Percentiles rank a stretch among this genome's conserved stretches.
Evolutionary conservation across 1,284 basidiomycete species (phyloP).

Genomic region (Ceratobasidium theobromae): DNA sequence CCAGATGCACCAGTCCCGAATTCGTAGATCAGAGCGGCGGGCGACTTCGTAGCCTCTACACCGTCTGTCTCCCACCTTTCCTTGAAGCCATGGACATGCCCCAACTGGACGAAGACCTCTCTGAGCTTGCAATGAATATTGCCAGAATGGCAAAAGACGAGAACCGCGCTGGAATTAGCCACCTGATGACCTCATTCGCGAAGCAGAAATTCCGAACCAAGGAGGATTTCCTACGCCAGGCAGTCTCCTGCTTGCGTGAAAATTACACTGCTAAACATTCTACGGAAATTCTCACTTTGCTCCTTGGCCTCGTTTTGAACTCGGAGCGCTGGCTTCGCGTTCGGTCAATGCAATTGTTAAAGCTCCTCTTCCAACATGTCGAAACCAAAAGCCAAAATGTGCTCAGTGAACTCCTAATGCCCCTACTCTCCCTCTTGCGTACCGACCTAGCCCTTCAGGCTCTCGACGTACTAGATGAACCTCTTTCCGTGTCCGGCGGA

Average conservation of each 20-base stretch:
- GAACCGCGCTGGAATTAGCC: conserved; percentile 72
- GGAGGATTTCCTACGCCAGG: conserved; percentile 92
- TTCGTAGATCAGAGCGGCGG: conserved; percentile 74
- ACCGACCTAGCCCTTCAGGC: conserved; percentile 84
- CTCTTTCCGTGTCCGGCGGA: conserved; percentile 76
- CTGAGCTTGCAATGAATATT: conserved; percentile 75
- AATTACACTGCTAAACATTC: conserved; percentile 54
- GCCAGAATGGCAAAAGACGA: conserved; percentile 71
- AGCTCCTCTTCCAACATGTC: conserved; percentile 83
- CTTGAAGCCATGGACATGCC: conserved; percentile 75
- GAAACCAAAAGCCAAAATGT: conserved; percentile 76
- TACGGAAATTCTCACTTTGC: conserved; percentile 76
- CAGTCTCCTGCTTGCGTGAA: conserved; percentile 79
- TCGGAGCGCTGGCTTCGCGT: conserved; percentile 79
- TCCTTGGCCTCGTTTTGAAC: conserved; percentile 87
- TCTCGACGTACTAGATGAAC: conserved; percentile 89
- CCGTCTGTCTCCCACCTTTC: conserved; percentile 86
- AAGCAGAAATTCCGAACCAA: conserved; percentile 87
- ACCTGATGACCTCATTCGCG: conserved; percentile 87
- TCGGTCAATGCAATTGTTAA: conserved; percentile 84
- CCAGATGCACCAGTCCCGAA: conserved; percentile 51
- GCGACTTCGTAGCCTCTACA: conserved; percentile 81
- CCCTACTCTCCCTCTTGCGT: conserved; percentile 80
- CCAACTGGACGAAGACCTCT: conserved; percentile 60
- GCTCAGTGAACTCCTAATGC: conserved; percentile 84